Evolutionary conservation across 495 filamentous ascomycete genomes (phyloP).

Genomic region (Oidiodendron maius): DNA sequence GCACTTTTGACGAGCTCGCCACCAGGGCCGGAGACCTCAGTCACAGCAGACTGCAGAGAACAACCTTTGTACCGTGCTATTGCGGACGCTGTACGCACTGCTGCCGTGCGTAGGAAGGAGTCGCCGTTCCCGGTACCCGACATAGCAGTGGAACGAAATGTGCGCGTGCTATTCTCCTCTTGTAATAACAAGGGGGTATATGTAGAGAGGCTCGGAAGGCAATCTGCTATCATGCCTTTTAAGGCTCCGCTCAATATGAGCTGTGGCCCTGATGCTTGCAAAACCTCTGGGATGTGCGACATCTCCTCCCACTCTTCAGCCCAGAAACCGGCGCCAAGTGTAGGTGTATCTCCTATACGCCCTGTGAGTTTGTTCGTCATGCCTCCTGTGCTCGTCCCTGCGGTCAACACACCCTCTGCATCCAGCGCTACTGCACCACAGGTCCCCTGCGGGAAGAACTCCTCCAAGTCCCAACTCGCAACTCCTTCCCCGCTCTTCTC

Average conservation of each 20-base stretch:
- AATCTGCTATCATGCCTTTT: constrained; percentile 42
- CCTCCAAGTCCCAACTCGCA: constrained; percentile 39
- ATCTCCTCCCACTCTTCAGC: constrained; percentile 70
- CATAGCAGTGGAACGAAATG: constrained; percentile 56
- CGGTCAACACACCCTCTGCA: constrained; percentile 60
- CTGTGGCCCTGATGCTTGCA: constrained; percentile 23
- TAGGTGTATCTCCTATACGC: constrained; percentile 82
- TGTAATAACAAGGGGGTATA: constrained; percentile 17
- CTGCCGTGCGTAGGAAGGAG: constrained; percentile 69
- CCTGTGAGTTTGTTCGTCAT: constrained; percentile 85
- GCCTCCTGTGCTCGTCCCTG: constrained; percentile 82
- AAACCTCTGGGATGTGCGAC: constrained; percentile 2
- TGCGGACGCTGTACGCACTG: constrained; percentile 64
- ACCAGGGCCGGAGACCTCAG: constrained; percentile 57
- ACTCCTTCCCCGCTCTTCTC: constrained; percentile 29
- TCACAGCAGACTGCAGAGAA: constrained; percentile 45
- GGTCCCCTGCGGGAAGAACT: constrained; percentile 77
- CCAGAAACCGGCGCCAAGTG: constrained; percentile 84
- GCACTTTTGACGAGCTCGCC: constrained; percentile 76
- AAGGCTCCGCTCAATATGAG: constrained; percentile 35
- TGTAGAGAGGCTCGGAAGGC: constrained; percentile 37
- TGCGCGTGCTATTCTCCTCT: constrained; percentile 10
- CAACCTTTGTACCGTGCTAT: constrained; percentile 55
- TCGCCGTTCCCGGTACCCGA: constrained; percentile 91
- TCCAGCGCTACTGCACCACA: constrained; percentile 76